phyloP scores from a whole-genome alignment of 345 rosid genomes.

The Salix purpurea region DNA sequence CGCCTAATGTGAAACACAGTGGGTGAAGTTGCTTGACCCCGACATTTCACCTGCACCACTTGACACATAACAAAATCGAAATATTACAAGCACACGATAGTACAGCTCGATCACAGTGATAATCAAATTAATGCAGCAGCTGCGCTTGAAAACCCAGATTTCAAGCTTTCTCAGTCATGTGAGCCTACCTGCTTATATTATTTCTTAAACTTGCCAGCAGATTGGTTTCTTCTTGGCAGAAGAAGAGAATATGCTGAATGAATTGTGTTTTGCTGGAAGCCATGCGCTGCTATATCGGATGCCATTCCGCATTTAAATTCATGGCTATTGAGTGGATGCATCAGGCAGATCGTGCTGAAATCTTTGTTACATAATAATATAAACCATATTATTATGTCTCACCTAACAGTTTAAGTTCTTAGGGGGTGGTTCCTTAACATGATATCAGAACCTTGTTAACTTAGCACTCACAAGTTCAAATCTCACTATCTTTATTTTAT shows the following conservation, averaged over 20 bases:
- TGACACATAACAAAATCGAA: neutral
- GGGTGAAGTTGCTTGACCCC: neutral
- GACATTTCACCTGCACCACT: constrained; percentile 1
- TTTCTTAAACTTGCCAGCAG: neutral
- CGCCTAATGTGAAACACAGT: neutral
- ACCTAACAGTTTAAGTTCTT: too few relatives aligned
- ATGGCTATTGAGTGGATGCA: neutral
- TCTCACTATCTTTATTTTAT: too few relatives aligned
- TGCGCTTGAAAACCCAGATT: neutral
- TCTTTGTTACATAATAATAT: too few relatives aligned
- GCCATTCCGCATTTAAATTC: neutral
- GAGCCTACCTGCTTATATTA: too few relatives aligned
- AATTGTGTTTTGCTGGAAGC: neutral
- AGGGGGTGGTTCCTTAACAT: too few relatives aligned
- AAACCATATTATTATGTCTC: too few relatives aligned
- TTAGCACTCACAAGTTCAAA: too few relatives aligned
- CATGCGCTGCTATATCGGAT: neutral
- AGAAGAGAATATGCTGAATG: neutral
- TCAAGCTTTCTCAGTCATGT: neutral
- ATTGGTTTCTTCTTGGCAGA: neutral
- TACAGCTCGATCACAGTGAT: neutral
- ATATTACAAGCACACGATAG: neutral
- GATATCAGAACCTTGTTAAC: too few relatives aligned
- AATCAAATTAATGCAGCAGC: neutral
- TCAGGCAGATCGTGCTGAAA: constrained; percentile 1